Evolutionary conservation across 495 filamentous ascomycete genomes (phyloP), one percentile per base, ranked within the genome.

Genomic region (Hypoxylon perforatum): DNA sequence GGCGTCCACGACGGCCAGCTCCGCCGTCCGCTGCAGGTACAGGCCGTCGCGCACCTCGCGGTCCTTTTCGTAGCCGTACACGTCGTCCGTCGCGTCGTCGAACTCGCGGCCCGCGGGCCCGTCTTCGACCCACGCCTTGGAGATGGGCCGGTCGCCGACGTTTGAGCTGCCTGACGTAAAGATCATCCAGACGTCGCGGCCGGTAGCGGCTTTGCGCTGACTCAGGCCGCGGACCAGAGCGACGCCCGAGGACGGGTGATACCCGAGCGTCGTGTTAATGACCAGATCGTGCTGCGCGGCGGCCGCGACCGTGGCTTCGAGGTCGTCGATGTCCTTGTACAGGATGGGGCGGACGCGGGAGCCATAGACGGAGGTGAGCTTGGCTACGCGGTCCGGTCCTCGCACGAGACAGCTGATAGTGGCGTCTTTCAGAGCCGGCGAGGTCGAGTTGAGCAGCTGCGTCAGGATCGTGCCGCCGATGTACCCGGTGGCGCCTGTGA

Each of bases 91-190:
- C 7, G 21, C 54, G 60, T 86, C 82, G 50, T 75, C 74, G 61
- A 82, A 82, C 23, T 72, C 66, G 33, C 68, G 73, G 1, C 23
- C 36, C 46, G 81, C 73, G n/a, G 35, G 45, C 25, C 25, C 25
- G n/a, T n/a, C n/a, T 47, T 80, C 77, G 2, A 60, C 47, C 44
- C 75, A 78, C 1, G 8, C 30, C 14, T 60, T 59, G 1, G 78
- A 72, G 30, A 82, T 70, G 9, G 82, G 82, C 23, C 73, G 74
- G 67, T 84, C 80, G 22, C 66, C 75, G 1, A 86, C 21, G 65
- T 82, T 83, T 5, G 82, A 84, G 0, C 78, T 80, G n/a, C 83
- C 81, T 5, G 81, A 80, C n/a, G 78, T 83, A 53, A 83, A 76
- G 15, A 83, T 71, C 14, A 73, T 63, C 69, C 69, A 74, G 5